Evolutionary conservation across 352 stramenopile genomes (phyloP).

Genomic region (Globisporangium abappressorium): DNA sequence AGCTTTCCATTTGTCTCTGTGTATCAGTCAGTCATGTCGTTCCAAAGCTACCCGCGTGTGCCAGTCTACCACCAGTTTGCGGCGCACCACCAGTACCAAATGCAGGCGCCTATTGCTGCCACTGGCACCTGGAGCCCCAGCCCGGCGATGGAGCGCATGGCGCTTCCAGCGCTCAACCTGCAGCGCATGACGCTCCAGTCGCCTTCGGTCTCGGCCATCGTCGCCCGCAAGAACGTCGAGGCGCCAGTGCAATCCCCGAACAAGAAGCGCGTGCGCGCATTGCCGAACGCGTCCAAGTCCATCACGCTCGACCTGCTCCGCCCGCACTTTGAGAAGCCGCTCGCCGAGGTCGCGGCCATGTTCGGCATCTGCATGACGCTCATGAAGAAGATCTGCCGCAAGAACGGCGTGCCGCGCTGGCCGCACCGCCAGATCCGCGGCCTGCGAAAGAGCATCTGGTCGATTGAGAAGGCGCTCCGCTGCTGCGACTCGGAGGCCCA

Average conservation of each 20-base stretch:
- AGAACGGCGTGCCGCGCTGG: slow-evolving; percentile 72
- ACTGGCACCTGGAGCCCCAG: background rate
- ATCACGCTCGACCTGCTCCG: slow-evolving; percentile 73
- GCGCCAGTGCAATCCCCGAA: slow-evolving; percentile 31
- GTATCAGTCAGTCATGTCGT: slow-evolving; percentile 4
- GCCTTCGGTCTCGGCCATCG: slow-evolving; percentile 12
- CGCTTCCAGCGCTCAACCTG: slow-evolving; percentile 32
- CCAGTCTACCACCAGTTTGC: slow-evolving; percentile 9
- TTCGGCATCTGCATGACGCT: slow-evolving; percentile 84
- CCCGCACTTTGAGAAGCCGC: slow-evolving; percentile 73
- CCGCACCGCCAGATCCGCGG: slow-evolving; percentile 72
- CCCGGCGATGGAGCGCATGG: slow-evolving; percentile 39
- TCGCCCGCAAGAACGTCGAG: slow-evolving; percentile 8
- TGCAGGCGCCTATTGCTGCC: background rate
- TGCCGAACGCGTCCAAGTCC: slow-evolving; percentile 77
- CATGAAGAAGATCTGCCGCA: slow-evolving; percentile 85
- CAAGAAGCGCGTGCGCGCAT: slow-evolving; percentile 68
- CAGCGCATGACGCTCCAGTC: slow-evolving; percentile 21
- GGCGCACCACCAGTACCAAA: background rate
- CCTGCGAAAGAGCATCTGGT: slow-evolving; percentile 76
- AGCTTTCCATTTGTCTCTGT: background rate
- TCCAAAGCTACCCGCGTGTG: slow-evolving; percentile 11
- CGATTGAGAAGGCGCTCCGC: slow-evolving; percentile 71
- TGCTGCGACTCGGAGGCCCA: slow-evolving; percentile 64
- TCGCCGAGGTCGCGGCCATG: slow-evolving; percentile 66